These are phyloP conservation scores for Fusarium sambucinum DNA, from an alignment of 2,329 filamentous ascomycete genomes.

Conservation along the genomic window DNA sequence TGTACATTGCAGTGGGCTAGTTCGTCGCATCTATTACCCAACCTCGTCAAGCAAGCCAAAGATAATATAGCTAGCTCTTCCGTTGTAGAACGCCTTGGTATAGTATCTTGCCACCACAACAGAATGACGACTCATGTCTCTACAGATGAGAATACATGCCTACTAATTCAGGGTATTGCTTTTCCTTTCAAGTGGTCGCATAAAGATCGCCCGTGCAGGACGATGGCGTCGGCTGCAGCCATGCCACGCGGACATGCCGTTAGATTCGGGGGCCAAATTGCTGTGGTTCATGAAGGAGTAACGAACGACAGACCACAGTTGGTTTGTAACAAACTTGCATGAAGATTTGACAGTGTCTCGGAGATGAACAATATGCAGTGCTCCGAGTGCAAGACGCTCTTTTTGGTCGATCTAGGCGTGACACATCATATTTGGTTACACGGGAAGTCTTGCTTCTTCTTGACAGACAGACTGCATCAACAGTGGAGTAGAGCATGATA, in stretches of 20 bases:
- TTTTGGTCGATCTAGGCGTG: slow-evolving; percentile 4
- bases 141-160: neutral
- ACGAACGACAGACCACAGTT: slow-evolving; percentile 3
- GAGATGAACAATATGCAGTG: slow-evolving; percentile 5
- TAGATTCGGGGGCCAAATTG: slow-evolving; percentile 31
- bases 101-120: slow-evolving; percentile 17
- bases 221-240: slow-evolving; percentile 30
- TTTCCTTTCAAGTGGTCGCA: slow-evolving; percentile 33
- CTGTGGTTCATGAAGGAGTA: slow-evolving; percentile 6
- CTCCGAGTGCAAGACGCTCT: neutral
- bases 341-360: slow-evolving; percentile 11
- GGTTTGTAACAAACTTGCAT: slow-evolving; percentile 12
- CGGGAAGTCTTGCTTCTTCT: neutral
- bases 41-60: slow-evolving; percentile 10
- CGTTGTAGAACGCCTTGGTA: slow-evolving; percentile 5
- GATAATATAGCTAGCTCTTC: slow-evolving; percentile 1
- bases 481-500: slow-evolving; percentile 7
- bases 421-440: slow-evolving; percentile 15
- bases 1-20: slow-evolving; percentile 3
- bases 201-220: slow-evolving; percentile 36
- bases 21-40: slow-evolving; percentile 26
- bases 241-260: slow-evolving; percentile 32
- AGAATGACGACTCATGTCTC: slow-evolving; percentile 16
- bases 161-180: slow-evolving; percentile 1
- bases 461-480: neutral